These are phyloP conservation scores for Rhododendron molle DNA, from an alignment of 148 eudicot species.

Conservation along the genomic window DNA sequence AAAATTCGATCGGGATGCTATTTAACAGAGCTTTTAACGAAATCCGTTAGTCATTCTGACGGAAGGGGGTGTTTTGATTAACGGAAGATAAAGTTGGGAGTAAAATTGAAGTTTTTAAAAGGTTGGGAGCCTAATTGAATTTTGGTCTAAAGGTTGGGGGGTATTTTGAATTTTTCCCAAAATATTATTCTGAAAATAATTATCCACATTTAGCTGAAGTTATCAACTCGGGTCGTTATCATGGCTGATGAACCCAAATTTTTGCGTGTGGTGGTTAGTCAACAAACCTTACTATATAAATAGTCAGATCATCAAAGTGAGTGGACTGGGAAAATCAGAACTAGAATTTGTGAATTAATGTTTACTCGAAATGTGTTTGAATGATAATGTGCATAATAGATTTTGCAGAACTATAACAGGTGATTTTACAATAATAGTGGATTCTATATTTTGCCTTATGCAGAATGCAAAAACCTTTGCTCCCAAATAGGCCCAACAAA, in stretches of 20 bases:
- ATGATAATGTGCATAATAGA: neutral
- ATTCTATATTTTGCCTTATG: neutral
- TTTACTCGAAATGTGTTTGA: neutral
- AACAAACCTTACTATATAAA: neutral
- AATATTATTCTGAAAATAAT: neutral
- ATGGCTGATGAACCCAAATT: neutral
- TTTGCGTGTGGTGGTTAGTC: no score
- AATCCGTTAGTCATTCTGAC: no score
- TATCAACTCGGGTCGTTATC: neutral
- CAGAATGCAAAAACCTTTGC: neutral
- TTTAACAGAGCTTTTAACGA: no score
- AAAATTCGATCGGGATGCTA: no score
- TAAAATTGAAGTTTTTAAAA: no score
- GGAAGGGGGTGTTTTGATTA: no score
- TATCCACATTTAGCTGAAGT: neutral
- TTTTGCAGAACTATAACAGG: neutral
- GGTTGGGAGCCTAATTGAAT: no score
- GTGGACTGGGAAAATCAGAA: neutral
- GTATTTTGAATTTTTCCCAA: no score
- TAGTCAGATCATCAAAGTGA: neutral
- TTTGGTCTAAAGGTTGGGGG: no score
- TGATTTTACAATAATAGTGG: neutral
- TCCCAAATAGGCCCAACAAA: neutral
- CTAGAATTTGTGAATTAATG: no score
- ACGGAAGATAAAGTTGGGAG: no score